Conservation (phyloP, 1,284 basidiomycete genomes). For the Paramarasmius palmivorus region DNA sequence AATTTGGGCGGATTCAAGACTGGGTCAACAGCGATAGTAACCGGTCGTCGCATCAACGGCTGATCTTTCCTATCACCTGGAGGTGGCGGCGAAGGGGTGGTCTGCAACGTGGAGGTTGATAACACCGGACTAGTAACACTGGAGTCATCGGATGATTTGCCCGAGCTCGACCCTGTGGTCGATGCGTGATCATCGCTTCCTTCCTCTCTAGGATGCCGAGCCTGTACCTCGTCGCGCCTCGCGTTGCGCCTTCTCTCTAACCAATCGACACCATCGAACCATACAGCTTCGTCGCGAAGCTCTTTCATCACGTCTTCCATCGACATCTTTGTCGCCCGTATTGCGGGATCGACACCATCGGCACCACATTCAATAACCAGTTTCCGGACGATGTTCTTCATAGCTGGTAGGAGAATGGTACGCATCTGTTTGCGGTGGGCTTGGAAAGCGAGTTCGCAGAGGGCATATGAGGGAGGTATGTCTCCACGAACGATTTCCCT, state of each 20-base stretch:
- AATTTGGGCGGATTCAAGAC: conserved; percentile 57
- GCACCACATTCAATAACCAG: conserved; percentile 58
- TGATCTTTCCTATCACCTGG: conserved; percentile 26
- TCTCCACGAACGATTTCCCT: conserved; percentile 41
- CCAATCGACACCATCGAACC: conserved; percentile 65
- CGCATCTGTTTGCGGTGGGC: conserved; percentile 59
- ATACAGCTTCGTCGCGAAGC: conserved; percentile 57
- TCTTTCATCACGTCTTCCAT: conserved; percentile 59
- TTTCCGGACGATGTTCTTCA: conserved; percentile 66
- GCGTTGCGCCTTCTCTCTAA: conserved; percentile 46
- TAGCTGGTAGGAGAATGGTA: conserved; percentile 57
- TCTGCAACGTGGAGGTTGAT: conserved; percentile 72
- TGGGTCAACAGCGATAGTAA: conserved; percentile 55
- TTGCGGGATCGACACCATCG: conserved; percentile 44
- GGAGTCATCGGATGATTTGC: conserved; percentile 38
- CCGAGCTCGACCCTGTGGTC: conserved; percentile 35
- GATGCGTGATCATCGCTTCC: conserved; percentile 46
- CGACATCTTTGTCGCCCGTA: conserved; percentile 51
- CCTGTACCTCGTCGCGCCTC: conserved; percentile 20
- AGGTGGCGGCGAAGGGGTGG: conserved; percentile 73
- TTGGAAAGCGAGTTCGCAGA: conserved; percentile 60
- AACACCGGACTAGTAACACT: conserved; percentile 71
- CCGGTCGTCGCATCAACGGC: conserved; percentile 27
- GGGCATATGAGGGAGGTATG: conserved; percentile 52
- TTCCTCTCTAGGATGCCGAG: conserved; percentile 28